phyloP scores from a whole-genome alignment of 176 grass and related monocot species.

The Phragmites australis region DNA sequence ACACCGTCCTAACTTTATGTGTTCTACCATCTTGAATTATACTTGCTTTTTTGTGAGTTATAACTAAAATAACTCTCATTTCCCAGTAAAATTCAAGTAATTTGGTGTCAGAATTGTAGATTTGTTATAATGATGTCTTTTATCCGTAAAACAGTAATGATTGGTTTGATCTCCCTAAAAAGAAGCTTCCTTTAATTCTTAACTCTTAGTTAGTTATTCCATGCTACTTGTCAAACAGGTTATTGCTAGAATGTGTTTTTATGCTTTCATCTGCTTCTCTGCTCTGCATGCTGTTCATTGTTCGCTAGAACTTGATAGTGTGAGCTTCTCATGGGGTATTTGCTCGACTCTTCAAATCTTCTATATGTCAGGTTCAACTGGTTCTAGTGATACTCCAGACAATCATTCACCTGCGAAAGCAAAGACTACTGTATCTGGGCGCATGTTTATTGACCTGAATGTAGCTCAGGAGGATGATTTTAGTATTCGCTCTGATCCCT shows the following conservation, averaged over 20 bases:
- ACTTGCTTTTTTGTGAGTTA: background rate
- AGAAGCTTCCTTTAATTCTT: background rate
- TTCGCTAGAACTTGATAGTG: background rate
- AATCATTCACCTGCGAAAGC: conserved; percentile 43
- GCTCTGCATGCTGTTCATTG: background rate
- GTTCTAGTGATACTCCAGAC: conserved; percentile 38
- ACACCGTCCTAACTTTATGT: background rate
- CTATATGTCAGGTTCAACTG: conserved; percentile 47
- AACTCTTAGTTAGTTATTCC: background rate
- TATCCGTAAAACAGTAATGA: background rate
- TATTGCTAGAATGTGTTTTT: no score
- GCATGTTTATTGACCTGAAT: conserved; percentile 74
- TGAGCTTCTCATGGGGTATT: conserved; percentile 20
- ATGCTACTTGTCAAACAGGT: background rate
- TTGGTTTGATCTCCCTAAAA: background rate
- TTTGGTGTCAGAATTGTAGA: background rate
- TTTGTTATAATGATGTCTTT: background rate
- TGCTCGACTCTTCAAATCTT: conserved; percentile 20
- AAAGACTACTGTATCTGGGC: conserved; percentile 35
- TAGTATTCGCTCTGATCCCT: conserved; percentile 20
- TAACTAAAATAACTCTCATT: background rate
- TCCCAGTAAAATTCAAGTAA: background rate
- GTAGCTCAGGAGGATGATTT: conserved; percentile 69
- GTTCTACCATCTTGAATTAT: background rate
- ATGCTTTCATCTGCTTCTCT: background rate